phyloP scores from a whole-genome alignment of 2,329 filamentous ascomycete genomes.

The Stagonosporopsis cucurbitacearum region DNA sequence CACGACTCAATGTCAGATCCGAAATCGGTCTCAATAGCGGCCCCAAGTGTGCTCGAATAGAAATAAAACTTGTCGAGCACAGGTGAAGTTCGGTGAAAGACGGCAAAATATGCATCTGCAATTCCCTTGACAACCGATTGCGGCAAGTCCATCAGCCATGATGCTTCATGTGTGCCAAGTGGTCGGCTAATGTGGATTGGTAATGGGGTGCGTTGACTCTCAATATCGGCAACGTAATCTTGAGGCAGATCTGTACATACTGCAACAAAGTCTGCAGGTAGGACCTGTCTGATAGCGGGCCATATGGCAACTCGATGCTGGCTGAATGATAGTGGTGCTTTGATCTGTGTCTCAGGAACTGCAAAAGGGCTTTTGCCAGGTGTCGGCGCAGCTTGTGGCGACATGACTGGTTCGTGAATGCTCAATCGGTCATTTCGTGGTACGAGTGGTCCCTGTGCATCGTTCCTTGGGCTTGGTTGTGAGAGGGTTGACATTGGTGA shows the following conservation, averaged over 20 bases:
- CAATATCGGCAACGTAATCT: constrained; percentile 59
- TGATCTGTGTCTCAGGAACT: constrained; percentile 25
- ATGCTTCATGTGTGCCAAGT: constrained; percentile 37
- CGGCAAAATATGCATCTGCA: constrained; percentile 62
- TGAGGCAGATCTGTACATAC: constrained; percentile 50
- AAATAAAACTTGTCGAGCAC: constrained; percentile 61
- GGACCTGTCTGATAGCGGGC: constrained; percentile 55
- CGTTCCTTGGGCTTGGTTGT: constrained; percentile 36
- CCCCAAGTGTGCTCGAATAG: constrained; percentile 57
- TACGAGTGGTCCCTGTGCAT: constrained; percentile 19
- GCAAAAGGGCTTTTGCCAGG: constrained; percentile 33
- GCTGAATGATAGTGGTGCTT: constrained; percentile 56
- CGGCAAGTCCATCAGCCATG: constrained; percentile 57
- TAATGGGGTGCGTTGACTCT: constrained; percentile 55
- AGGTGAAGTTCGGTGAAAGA: constrained; percentile 61
- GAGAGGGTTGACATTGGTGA: constrained; percentile 38
- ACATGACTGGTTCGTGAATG: constrained; percentile 33
- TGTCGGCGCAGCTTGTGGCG: constrained; percentile 36
- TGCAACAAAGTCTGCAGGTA: constrained; percentile 52
- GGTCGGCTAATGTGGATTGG: constrained; percentile 49
- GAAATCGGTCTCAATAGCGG: constrained; percentile 58
- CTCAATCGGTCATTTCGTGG: constrained; percentile 28
- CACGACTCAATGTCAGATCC: constrained; percentile 61
- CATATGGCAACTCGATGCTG: constrained; percentile 59
- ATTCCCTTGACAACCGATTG: constrained; percentile 59